Conservation (phyloP, 2,329 filamentous ascomycete species). For the Cladophialophora exuberans region DNA sequence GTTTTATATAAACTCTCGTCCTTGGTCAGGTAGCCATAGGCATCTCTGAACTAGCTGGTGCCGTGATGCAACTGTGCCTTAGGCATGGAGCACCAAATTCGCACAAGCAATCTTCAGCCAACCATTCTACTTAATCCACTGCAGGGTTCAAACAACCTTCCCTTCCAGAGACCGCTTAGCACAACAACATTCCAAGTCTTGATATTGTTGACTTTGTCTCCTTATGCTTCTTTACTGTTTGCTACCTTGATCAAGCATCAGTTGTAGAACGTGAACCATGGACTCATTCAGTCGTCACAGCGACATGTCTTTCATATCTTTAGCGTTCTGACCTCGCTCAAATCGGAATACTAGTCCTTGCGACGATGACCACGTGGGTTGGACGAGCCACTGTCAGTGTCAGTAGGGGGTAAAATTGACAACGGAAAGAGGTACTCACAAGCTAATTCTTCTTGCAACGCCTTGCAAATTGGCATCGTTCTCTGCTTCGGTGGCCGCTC, state of each 20-base stretch:
- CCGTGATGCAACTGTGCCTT: background rate
- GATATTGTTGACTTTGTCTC: background rate
- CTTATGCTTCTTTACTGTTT: background rate
- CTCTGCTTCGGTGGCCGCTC: conserved; percentile 84
- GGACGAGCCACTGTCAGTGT: conserved; percentile 29
- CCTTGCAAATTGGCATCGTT: conserved; percentile 87
- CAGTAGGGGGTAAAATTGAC: conserved; percentile 17
- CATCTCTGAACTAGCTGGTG: background rate
- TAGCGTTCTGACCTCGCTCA: background rate
- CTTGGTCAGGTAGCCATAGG: background rate
- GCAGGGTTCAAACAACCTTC: background rate
- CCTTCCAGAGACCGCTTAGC: background rate
- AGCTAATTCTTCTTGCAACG: conserved; percentile 89
- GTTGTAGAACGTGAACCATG: background rate
- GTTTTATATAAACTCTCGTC: background rate
- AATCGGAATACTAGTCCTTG: conserved; percentile 21
- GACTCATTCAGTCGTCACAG: conserved; percentile 5
- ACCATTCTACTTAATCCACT: no score
- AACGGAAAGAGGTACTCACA: conserved; percentile 64
- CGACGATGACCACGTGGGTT: conserved; percentile 30
- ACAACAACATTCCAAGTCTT: background rate
- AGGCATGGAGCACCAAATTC: background rate
- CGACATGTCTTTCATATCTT: background rate
- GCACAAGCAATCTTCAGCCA: background rate
- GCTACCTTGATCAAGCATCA: background rate